Conservation (phyloP, 2,329 filamentous ascomycete species). For the Colletotrichum tabaci region DNA sequence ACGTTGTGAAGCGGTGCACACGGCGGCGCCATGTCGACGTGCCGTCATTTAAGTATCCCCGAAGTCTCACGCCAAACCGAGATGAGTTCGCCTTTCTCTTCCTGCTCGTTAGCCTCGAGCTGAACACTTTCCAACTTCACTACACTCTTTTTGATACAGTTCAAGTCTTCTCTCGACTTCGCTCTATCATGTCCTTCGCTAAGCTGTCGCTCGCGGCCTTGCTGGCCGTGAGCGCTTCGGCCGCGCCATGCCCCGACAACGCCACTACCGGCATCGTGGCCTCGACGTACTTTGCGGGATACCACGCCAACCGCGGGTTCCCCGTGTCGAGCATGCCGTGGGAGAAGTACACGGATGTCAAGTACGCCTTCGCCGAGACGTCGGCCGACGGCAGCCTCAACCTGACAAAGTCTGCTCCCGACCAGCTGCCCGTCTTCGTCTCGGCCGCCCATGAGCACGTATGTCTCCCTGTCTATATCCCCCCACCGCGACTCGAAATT, state of each 20-base stretch:
- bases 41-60: not conserved
- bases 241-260: conserved; percentile 10
- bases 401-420: conserved; percentile 33
- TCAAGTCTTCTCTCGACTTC: not conserved
- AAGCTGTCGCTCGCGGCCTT: conserved; percentile 30
- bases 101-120: conserved; percentile 15
- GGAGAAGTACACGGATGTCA: conserved; percentile 41
- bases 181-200: conserved; percentile 29
- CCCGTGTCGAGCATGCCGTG: conserved; percentile 29
- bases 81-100: not conserved
- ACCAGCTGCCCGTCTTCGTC: conserved; percentile 34
- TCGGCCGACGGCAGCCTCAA: conserved; percentile 20
- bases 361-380: conserved; percentile 39
- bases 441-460: conserved; percentile 19
- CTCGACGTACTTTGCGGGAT: conserved; percentile 37
- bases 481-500: not conserved
- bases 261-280: conserved; percentile 24
- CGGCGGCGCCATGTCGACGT: conserved; percentile 3
- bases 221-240: conserved; percentile 31
- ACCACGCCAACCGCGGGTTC: conserved; percentile 33
- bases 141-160: conserved; percentile 23
- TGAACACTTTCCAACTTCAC: conserved; percentile 15
- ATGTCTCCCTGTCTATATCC: not conserved
- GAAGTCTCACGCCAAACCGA: not conserved
- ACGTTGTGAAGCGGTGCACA: not conserved